Conservation (phyloP, 2,329 filamentous ascomycete genomes). For the Aspergillus quadrilineatus region DNA sequence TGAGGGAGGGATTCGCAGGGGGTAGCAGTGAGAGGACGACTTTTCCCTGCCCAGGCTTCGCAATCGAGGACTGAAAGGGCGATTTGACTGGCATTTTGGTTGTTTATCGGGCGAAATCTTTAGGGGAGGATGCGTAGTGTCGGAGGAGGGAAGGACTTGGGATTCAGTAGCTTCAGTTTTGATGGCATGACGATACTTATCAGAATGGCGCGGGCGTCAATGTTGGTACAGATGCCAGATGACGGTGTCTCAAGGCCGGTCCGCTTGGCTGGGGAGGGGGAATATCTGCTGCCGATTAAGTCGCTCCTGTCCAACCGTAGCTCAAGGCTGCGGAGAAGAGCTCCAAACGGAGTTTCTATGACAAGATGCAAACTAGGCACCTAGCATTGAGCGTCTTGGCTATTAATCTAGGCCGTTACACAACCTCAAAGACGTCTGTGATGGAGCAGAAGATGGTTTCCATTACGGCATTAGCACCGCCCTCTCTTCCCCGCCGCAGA, state of each 20-base stretch:
- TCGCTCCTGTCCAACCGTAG: background rate
- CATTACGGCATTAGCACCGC: conserved; percentile 24
- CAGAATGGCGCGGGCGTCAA: background rate
- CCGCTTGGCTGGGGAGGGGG: background rate
- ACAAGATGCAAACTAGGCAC: conserved; percentile 1
- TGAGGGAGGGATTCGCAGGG: conserved; percentile 67
- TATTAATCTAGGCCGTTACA: conserved; percentile 8
- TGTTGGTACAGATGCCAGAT: background rate
- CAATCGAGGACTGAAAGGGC: conserved; percentile 74
- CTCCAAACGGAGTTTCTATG: conserved; percentile 18
- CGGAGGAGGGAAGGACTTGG: background rate
- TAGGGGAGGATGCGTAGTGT: conserved; percentile 2
- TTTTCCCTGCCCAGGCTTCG: conserved; percentile 72
- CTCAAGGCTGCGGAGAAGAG: conserved; percentile 1
- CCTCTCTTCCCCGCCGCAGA: conserved; percentile 14
- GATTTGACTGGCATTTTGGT: conserved; percentile 49
- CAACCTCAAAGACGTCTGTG: conserved; percentile 2
- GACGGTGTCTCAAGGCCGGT: conserved; percentile 5
- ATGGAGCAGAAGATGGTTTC: conserved; percentile 19
- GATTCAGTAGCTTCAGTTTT: background rate
- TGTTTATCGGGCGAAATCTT: background rate
- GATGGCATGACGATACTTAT: conserved; percentile 1
- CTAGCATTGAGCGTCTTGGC: conserved; percentile 16
- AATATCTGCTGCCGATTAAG: background rate
- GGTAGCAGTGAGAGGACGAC: conserved; percentile 74